These are phyloP conservation scores for Amphicarpaea edgeworthii DNA, from an alignment of 306 rosid species.

Conservation along the genomic window DNA sequence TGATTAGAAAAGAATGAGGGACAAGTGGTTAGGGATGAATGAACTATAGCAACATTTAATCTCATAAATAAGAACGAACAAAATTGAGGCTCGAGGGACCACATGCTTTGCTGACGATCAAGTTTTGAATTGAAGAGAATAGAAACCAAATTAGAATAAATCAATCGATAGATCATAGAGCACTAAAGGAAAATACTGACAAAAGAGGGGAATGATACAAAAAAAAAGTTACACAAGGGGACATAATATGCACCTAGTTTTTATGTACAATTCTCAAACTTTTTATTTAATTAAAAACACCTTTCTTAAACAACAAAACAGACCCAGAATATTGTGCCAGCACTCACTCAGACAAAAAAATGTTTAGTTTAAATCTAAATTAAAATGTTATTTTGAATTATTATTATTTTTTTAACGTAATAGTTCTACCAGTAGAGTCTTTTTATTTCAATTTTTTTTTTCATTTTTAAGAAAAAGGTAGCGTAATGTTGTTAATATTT, in stretches of 20 bases:
- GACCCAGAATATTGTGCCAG: no score
- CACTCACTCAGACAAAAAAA: no score
- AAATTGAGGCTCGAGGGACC: conserved; percentile 13
- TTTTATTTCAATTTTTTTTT: no score
- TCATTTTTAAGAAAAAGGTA: no score
- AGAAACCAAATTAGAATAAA: conserved; percentile 26
- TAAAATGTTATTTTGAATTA: no score
- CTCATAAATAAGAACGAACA: not conserved
- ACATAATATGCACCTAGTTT: not conserved
- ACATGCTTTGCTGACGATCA: not conserved
- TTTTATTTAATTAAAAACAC: no score
- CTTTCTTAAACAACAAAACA: no score
- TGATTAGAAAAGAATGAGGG: conserved; percentile 1
- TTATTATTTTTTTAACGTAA: no score
- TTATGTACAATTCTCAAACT: not conserved
- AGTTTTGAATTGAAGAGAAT: not conserved
- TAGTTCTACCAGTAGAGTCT: no score
- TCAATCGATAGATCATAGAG: not conserved
- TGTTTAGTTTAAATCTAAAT: no score
- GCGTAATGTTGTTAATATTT: no score
- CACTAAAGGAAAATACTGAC: not conserved
- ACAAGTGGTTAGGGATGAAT: conserved; percentile 23
- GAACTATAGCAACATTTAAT: conserved; percentile 37
- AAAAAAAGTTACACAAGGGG: not conserved
- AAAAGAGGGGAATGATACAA: not conserved